Conservation (phyloP, 306 rosid species). For the Medicago arabica region DNA sequence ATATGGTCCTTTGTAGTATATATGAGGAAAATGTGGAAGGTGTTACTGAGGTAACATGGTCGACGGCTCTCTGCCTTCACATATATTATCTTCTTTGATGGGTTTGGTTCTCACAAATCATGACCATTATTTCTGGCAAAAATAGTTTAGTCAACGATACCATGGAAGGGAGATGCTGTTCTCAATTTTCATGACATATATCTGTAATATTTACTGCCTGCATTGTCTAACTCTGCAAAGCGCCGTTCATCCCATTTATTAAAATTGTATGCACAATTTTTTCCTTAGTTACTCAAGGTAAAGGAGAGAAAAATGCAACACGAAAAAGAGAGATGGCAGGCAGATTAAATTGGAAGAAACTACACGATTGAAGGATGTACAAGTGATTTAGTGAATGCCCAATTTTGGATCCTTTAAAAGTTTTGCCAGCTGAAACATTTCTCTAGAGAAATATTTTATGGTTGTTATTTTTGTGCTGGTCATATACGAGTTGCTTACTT, state of each 20-base stretch:
- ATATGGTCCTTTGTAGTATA: conserved; percentile 84
- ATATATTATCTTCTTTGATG: conserved; percentile 25
- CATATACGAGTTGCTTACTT: conserved; percentile 31
- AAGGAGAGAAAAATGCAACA: background rate
- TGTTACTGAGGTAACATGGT: conserved; percentile 60
- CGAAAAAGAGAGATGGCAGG: background rate
- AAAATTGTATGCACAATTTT: conserved; percentile 17
- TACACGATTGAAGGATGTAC: conserved; percentile 26
- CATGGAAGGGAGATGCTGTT: conserved; percentile 42
- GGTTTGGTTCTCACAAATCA: conserved; percentile 34
- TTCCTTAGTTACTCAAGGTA: conserved; percentile 12
- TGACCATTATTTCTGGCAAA: conserved; percentile 31
- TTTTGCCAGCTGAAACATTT: conserved; percentile 29
- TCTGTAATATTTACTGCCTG: conserved; percentile 29
- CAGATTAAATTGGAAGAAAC: conserved; percentile 31
- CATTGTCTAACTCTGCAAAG: conserved; percentile 22
- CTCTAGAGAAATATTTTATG: background rate
- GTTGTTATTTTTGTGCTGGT: conserved; percentile 33
- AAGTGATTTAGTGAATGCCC: conserved; percentile 21
- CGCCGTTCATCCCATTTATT: conserved; percentile 33
- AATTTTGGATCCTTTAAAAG: conserved; percentile 31
- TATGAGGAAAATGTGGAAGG: conserved; percentile 78
- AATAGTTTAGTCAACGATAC: conserved; percentile 35
- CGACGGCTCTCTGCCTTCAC: conserved; percentile 34
- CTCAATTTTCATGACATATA: conserved; percentile 33